Conservation (phyloP, 176 grass and related monocot species). For the Cenchrus fungigraminus region DNA sequence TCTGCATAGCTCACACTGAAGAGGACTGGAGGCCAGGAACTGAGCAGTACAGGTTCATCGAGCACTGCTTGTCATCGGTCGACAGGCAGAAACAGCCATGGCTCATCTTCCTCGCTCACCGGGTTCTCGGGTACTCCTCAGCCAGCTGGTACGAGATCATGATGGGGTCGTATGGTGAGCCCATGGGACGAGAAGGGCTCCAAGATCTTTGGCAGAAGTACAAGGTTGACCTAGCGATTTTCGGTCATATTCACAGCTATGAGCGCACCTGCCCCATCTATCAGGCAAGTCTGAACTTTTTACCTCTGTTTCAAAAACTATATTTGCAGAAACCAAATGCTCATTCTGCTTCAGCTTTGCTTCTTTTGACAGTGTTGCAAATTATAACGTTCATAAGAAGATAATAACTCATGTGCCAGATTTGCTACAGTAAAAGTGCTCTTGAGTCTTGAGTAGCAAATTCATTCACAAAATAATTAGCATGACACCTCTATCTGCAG, state of each 20-base stretch:
- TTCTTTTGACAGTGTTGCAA: no score
- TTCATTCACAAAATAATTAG: not conserved
- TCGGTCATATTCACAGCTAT: conserved; percentile 32
- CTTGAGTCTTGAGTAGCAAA: not conserved
- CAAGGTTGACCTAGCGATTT: conserved; percentile 19
- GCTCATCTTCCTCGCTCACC: conserved; percentile 40
- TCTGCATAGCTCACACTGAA: conserved; percentile 22
- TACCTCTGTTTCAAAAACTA: not conserved
- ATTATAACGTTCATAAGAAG: no score
- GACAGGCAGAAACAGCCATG: conserved; percentile 36
- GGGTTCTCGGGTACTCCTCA: conserved; percentile 32
- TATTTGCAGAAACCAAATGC: not conserved
- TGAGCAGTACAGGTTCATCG: conserved; percentile 28
- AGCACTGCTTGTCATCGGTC: conserved; percentile 21
- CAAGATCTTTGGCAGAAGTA: conserved; percentile 36
- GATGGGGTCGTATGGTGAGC: conserved; percentile 23
- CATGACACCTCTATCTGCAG: conserved; percentile 37
- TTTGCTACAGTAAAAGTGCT: not conserved
- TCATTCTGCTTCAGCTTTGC: not conserved
- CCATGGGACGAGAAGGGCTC: conserved; percentile 31
- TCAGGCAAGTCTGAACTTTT: not conserved
- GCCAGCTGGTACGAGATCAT: conserved; percentile 22
- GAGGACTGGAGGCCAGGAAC: conserved; percentile 37
- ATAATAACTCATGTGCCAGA: no score
- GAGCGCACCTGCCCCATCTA: conserved; percentile 40